Base-by-base conservation (phyloP, 331 rosid species). In the Cydonia oblonga region DNA sequence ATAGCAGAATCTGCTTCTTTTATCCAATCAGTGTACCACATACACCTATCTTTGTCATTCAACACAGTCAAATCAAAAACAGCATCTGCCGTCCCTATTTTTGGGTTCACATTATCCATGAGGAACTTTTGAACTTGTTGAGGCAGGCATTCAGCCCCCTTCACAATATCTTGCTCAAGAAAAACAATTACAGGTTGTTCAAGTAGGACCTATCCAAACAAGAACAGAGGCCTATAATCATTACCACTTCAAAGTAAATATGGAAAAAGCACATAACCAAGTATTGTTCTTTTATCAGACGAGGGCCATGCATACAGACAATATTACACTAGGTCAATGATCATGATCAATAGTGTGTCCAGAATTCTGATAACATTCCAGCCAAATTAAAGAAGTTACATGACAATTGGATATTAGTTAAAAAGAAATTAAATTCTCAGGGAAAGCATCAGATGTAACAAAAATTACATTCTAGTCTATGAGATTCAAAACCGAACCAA, bases 111-210 rank as follows among this genome's bases (percentile, higher is more conserved):
- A 73, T 66, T 73, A 70, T 75, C 82, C 75, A 51, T 14, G 65
- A 76, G 58, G 29, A 61, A 75, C 75, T 77, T 77, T 42, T 84
- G 89, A 77, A 78, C 73, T 78, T 66, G 85, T 54, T 81, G 74
- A 66, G 86, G 76, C 65, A 79, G 86, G 72, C 79, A 60, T 49
- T 74, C 80, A 32, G 57, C 64, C 59, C 72, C 84, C n/a, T 82
- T 75, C 64, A 52, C 72, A 14, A 81, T 73, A 20, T 85, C 86
- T 72, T 78, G 88, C 74, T 79, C 85, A 56, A 92, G 85, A 68
- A 90, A 87, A 58, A 82, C 76, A 59, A 83, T 67, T 58, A 85
- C 89, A 25, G 98, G 92, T 77, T 85, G 85, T 79, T 91, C 90
- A 84, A 93, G 84, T 68, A 89, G 67, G 75, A 91, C 96, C 98